Evolutionary conservation across 495 filamentous ascomycete species (phyloP).

Genomic region (Talaromyces ruber): DNA sequence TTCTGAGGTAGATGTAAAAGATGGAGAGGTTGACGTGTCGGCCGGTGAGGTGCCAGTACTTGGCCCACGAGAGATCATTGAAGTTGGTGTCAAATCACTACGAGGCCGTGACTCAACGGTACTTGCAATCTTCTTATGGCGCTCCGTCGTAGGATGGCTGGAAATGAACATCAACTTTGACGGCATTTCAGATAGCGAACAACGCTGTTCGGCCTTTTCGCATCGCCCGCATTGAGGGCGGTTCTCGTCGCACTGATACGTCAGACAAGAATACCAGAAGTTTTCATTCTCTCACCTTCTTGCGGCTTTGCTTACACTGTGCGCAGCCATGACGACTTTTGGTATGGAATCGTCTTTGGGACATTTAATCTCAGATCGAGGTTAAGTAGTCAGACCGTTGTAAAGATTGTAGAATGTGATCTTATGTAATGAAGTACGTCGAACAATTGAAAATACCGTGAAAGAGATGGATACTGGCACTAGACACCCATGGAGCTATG

Average conservation of each 20-base stretch:
- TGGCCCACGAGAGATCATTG: neutral
- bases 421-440: neutral
- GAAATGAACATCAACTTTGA: constrained; percentile 3
- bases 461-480: neutral
- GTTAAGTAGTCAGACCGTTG: neutral
- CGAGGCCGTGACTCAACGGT: neutral
- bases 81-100: neutral
- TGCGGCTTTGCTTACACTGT: constrained; percentile 23
- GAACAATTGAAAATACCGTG: neutral
- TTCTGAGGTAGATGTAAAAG: neutral
- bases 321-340: constrained; percentile 26
- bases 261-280: neutral
- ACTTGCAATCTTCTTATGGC: neutral
- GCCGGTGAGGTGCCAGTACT: neutral
- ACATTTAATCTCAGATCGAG: constrained; percentile 14
- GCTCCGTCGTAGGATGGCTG: neutral
- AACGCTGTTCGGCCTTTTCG: neutral
- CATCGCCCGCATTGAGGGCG: constrained; percentile 2
- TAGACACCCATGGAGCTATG: neutral
- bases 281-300: constrained; percentile 2
- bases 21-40: neutral
- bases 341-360: constrained; percentile 24
- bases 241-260: constrained; percentile 1
- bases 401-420: neutral
- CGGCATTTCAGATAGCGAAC: neutral